A percentile compares a stretch with the other conserved stretches of the same genome.
Conservation (phyloP, 768 basidiomycete genomes). For the Rhizopogon salebrosus region DNA sequence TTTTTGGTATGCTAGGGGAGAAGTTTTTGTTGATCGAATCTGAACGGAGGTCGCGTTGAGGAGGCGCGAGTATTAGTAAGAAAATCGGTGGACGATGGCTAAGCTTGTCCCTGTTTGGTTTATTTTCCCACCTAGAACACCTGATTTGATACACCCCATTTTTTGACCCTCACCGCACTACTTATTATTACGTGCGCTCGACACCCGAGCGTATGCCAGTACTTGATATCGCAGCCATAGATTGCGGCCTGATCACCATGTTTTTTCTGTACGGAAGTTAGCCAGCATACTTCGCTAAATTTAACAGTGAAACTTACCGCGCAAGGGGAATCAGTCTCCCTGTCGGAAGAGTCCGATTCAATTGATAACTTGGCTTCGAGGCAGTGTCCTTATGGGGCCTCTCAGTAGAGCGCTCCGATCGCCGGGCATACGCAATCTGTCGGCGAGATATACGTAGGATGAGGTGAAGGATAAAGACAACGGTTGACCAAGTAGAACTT, state of each 20-base stretch:
- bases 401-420: neutral
- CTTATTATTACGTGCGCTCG: neutral
- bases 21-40: conserved; percentile 16
- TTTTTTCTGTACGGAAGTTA: neutral
- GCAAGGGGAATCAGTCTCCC: neutral
- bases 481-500: neutral
- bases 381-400: neutral
- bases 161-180: neutral
- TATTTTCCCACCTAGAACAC: neutral
- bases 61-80: conserved; percentile 33
- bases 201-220: neutral
- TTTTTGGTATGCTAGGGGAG: conserved; percentile 4
- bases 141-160: neutral
- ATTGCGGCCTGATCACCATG: neutral
- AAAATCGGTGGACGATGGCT: conserved; percentile 16
- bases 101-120: conserved; percentile 21
- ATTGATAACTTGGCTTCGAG: neutral
- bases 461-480: neutral
- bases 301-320: neutral
- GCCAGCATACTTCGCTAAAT: neutral
- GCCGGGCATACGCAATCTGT: neutral
- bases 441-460: neutral
- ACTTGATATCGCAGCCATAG: neutral
- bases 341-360: neutral
- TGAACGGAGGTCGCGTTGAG: conserved; percentile 23